A percentile compares a stretch with the other conserved stretches of the same genome.
Evolutionary conservation across 164 flowering plant genomes (phyloP).

Genomic region (Stephania cephalantha): DNA sequence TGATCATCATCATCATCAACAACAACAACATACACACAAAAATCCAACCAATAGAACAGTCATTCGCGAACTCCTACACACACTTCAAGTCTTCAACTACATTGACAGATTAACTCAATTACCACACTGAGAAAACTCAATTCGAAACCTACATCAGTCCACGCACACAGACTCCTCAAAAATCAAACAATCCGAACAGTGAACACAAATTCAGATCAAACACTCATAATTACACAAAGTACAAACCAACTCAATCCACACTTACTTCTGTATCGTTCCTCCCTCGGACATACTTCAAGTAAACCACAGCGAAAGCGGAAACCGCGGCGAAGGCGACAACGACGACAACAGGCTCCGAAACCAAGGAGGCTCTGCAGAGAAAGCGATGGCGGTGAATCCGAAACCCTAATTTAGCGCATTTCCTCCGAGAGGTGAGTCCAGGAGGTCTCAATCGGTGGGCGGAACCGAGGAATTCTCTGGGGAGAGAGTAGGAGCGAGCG

Average conservation of each 20-base stretch:
- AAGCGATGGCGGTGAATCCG: conserved; percentile 21
- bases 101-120: no score
- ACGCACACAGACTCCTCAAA: background rate
- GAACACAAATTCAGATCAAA: background rate
- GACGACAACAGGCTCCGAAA: conserved; percentile 29
- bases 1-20: no score
- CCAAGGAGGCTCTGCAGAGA: conserved; percentile 35
- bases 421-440: conserved; percentile 20
- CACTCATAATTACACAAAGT: background rate
- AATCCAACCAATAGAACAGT: background rate
- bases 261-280: conserved; percentile 22
- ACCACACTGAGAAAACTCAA: background rate
- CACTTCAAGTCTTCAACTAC: no score
- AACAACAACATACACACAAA: no score
- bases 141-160: background rate
- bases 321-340: conserved; percentile 39
- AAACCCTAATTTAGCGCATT: conserved; percentile 20
- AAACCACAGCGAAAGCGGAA: conserved; percentile 38
- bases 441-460: conserved; percentile 30
- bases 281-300: conserved; percentile 16
- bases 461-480: conserved; percentile 32
- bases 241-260: background rate
- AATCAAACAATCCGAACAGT: background rate
- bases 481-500: conserved; percentile 15
- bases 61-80: background rate